Percentiles rank a stretch among this genome's conserved stretches.
Conservation (phyloP, 768 basidiomycete species). For the Kwoniella dendrophila region DNA sequence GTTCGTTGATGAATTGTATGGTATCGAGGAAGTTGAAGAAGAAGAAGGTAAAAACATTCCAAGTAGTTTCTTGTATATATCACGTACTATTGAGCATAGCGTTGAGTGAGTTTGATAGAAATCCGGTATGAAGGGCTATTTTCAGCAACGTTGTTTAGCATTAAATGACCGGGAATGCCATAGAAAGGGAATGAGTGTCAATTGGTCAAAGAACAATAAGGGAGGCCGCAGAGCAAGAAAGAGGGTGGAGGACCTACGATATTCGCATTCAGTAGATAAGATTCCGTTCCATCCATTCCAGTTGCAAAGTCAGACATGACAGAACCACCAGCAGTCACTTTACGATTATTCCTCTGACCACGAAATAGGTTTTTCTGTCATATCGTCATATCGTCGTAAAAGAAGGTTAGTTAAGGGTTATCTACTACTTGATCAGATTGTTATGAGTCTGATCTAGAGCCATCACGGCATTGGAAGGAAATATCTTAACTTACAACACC, state of each 20-base stretch:
- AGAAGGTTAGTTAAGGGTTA: too few species aligned
- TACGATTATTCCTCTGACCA: constrained; percentile 36
- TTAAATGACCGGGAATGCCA: background rate
- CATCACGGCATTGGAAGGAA: background rate
- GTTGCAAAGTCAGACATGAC: constrained; percentile 33
- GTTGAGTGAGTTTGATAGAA: constrained; percentile 41
- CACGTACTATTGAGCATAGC: constrained; percentile 47
- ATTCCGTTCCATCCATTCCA: constrained; percentile 33
- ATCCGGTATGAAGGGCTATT: constrained; percentile 49
- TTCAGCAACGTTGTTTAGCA: background rate
- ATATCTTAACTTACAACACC: constrained; percentile 46
- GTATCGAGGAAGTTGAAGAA: constrained; percentile 7
- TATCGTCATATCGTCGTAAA: too few species aligned
- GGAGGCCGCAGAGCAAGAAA: background rate
- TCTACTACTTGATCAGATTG: too few species aligned
- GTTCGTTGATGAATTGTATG: background rate
- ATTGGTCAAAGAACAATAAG: too few species aligned
- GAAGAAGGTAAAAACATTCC: constrained; percentile 41
- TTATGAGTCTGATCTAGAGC: too few species aligned
- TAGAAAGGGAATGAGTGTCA: background rate
- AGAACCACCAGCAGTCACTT: constrained; percentile 24
- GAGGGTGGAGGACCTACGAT: constrained; percentile 31
- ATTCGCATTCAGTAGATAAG: constrained; percentile 37
- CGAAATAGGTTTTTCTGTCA: constrained; percentile 50
- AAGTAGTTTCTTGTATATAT: constrained; percentile 49